Base-by-base conservation (phyloP, 768 basidiomycete species). In the Suillus decipiens region DNA sequence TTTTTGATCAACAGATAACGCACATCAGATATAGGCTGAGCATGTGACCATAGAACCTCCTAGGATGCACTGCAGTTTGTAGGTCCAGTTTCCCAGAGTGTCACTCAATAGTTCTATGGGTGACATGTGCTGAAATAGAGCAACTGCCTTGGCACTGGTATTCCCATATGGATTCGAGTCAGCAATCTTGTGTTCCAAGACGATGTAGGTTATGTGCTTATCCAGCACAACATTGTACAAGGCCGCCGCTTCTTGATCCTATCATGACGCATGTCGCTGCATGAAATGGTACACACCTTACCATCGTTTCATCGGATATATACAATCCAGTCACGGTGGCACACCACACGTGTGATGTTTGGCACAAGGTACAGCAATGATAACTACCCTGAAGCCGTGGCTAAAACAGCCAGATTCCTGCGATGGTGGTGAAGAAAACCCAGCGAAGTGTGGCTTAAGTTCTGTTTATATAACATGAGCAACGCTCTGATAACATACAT, bases 41-140 rank as follows among this genome's bases (percentile, higher is more conserved):
- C 55, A 57, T 11, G 55, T 57, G 37, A 41, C 24, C 36, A 36
- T 56, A 56, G 36, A 36, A 56, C 24, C 4, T 37, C 24, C 24
- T 39, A 57, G 37, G 55, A 41, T 41, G 55, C 55, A 57, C 17
- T 37, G 55, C 37, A 57, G 17, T 28, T n/a, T 56, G 55, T 56
- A 37, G 55, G 37, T 57, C 10, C 55, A 57, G 24, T 37, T 57
- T 57, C 37, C 24, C 11, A 15, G 55, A 28, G 36, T 56, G 17
- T 37, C 15, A 55, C 39, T 10, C 17, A 9, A 19, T 28, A 0
- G 37, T 57, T 28, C 24, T 33, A 19, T n/a, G 19, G 10, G 19
- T 33, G 51, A 33, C 31, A 33, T 53, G 31, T 5, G 19, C 31
- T 1, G 17, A 12, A 31, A 17, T 34, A 53, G 33, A 53, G 19